These are phyloP conservation scores for Exophiala viscosa DNA, from an alignment of 2,329 filamentous ascomycete genomes.

Conservation along the genomic window DNA sequence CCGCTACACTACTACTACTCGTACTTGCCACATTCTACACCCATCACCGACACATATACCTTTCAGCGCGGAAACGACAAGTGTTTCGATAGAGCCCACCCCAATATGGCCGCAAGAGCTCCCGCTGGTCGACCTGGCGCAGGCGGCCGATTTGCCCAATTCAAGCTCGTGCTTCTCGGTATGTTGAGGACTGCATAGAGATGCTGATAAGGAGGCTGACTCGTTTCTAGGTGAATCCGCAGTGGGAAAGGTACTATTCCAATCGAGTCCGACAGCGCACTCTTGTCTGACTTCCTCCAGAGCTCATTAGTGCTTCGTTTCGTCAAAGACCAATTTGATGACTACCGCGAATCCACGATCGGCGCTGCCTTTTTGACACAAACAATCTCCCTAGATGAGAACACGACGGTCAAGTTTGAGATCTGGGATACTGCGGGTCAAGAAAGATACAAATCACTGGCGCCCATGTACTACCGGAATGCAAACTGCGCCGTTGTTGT, in stretches of 20 bases:
- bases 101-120: slow-evolving; percentile 79
- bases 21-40: background rate
- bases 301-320: slow-evolving; percentile 97
- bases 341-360: slow-evolving; percentile 96
- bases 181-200: slow-evolving; percentile 37
- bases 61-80: no score
- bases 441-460: slow-evolving; percentile 97
- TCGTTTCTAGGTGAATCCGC: slow-evolving; percentile 78
- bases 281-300: slow-evolving; percentile 45
- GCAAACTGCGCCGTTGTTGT: slow-evolving; percentile 99
- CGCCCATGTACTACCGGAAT: slow-evolving; percentile 99
- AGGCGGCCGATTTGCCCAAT: slow-evolving; percentile 79
- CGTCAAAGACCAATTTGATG: slow-evolving; percentile 99
- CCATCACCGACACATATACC: no score
- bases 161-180: slow-evolving; percentile 97
- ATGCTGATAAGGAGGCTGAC: slow-evolving; percentile 36
- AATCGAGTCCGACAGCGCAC: slow-evolving; percentile 8
- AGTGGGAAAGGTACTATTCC: slow-evolving; percentile 77
- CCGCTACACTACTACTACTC: background rate
- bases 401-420: slow-evolving; percentile 98
- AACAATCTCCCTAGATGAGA: slow-evolving; percentile 96
- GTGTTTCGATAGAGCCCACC: background rate
- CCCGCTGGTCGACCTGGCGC: slow-evolving; percentile 64
- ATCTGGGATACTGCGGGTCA: slow-evolving; percentile 99
- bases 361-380: slow-evolving; percentile 98